These are phyloP conservation scores for Trametes punicea DNA, from an alignment of 768 basidiomycete species.

Conservation along the genomic window DNA sequence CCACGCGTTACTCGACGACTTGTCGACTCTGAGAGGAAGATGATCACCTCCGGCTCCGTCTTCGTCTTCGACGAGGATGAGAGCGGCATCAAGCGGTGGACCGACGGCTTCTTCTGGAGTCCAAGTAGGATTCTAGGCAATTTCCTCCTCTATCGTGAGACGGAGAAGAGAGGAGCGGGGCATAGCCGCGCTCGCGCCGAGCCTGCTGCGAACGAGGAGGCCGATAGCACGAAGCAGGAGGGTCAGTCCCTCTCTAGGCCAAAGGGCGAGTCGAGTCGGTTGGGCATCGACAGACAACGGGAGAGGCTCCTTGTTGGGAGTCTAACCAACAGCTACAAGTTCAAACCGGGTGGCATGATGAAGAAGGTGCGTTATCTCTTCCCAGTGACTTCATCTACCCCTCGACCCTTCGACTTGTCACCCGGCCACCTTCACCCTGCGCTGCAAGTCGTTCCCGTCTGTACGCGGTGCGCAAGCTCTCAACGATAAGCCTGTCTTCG, in stretches of 20 bases:
- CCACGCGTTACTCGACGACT: constrained; percentile 90
- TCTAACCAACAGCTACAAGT: constrained; percentile 90
- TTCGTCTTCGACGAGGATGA: constrained; percentile 98
- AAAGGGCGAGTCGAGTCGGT: constrained; percentile 46
- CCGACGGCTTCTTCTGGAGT: constrained; percentile 96
- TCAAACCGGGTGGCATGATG: constrained; percentile 90
- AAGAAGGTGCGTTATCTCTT: constrained; percentile 72
- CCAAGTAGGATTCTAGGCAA: constrained; percentile 92
- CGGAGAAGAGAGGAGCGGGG: constrained; percentile 74
- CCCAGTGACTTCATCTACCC: not conserved
- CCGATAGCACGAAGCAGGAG: constrained; percentile 26
- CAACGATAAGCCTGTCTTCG: constrained; percentile 1
- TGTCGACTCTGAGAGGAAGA: constrained; percentile 86
- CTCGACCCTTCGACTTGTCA: not conserved
- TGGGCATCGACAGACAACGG: constrained; percentile 62
- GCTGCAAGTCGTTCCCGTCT: not conserved
- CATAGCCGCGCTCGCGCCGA: constrained; percentile 52
- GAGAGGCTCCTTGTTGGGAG: constrained; percentile 87
- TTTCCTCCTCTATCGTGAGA: constrained; percentile 93
- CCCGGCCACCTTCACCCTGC: not conserved
- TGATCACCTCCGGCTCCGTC: constrained; percentile 91
- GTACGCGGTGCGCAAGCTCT: not conserved
- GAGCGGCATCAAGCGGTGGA: constrained; percentile 97
- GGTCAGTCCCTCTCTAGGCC: constrained; percentile 58
- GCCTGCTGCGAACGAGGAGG: constrained; percentile 40